Conservation (phyloP, 208 protist species). For the Trypanosoma mega region DNA sequence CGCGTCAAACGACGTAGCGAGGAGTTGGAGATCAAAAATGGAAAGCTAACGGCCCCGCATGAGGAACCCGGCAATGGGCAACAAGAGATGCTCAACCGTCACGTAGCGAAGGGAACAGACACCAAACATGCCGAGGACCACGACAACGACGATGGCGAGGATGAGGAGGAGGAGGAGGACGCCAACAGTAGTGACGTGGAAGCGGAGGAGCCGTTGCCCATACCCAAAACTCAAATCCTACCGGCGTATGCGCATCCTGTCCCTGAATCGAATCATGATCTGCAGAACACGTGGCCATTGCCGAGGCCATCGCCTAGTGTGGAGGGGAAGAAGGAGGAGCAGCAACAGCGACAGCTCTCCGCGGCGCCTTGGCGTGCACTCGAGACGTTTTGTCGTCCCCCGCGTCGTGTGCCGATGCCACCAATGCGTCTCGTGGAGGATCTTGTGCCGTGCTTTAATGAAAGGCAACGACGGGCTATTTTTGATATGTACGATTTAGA, state of each 20-base stretch:
- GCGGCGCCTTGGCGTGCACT: not conserved
- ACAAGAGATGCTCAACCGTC: not conserved
- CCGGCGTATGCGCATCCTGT: no score
- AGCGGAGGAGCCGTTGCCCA: not conserved
- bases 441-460: slow-evolving; percentile 38
- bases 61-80: no score
- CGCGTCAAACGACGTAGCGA: not conserved
- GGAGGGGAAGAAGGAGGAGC: no score
- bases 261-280: no score
- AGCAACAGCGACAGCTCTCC: no score
- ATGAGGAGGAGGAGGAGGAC: not conserved
- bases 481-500: slow-evolving; percentile 34
- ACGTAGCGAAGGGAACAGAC: slow-evolving; percentile 4
- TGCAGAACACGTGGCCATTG: no score
- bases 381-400: not conserved
- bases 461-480: slow-evolving; percentile 19
- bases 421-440: not conserved
- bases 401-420: not conserved
- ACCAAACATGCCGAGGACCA: not conserved
- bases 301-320: no score
- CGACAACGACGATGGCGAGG: slow-evolving; percentile 1
- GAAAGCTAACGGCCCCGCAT: no score
- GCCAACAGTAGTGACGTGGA: not conserved
- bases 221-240: no score
- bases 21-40: not conserved